A percentile compares a stretch with the other conserved stretches of the same genome.
These are phyloP conservation scores for Colletotrichum coccodes DNA, from an alignment of 2,329 filamentous ascomycete genomes.

Conservation along the genomic window DNA sequence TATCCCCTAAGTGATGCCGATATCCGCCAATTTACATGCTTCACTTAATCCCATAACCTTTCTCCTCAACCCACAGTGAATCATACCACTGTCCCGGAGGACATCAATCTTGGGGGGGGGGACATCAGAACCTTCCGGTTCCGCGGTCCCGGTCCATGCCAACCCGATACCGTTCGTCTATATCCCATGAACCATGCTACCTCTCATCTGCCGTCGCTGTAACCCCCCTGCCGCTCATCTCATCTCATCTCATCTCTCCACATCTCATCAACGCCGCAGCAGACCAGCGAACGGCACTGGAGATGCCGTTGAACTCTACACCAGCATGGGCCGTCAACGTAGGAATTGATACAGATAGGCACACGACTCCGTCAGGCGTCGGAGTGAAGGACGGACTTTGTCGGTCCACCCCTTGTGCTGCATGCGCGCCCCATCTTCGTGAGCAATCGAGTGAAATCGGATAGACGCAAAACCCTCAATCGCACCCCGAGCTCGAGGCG, in stretches of 20 bases:
- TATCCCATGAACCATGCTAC: neutral
- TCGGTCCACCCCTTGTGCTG: neutral
- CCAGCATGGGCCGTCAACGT: neutral
- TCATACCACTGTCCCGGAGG: neutral
- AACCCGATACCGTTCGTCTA: neutral
- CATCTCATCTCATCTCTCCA: neutral
- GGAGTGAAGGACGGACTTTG: neutral
- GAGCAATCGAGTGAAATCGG: neutral
- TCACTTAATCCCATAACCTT: neutral
- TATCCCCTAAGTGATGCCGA: neutral
- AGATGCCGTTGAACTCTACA: neutral
- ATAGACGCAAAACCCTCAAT: neutral
- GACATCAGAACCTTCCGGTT: conserved; percentile 9
- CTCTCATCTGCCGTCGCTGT: neutral
- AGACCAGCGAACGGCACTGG: neutral
- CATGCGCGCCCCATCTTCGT: neutral
- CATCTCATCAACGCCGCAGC: neutral
- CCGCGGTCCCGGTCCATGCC: conserved; percentile 19
- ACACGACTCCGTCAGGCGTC: neutral
- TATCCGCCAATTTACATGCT: conserved; percentile 16
- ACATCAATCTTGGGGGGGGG: neutral
- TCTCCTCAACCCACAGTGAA: neutral
- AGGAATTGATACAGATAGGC: neutral
- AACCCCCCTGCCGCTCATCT: neutral
- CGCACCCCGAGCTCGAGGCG: neutral